These are phyloP conservation scores for Hysterium pulicare DNA, from an alignment of 2,329 filamentous ascomycete species.

Conservation along the genomic window DNA sequence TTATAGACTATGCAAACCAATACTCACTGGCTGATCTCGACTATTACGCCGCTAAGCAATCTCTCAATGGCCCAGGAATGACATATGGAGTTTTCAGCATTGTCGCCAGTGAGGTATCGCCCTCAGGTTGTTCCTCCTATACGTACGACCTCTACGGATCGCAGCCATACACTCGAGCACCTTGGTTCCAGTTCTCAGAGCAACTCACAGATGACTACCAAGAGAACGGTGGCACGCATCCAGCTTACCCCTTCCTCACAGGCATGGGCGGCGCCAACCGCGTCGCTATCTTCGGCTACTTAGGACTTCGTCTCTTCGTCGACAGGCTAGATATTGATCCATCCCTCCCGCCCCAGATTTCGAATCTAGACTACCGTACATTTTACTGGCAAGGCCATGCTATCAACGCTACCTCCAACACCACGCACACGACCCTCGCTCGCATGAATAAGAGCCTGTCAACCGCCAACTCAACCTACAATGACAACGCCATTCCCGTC, in stretches of 20 bases:
- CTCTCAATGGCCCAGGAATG: slow-evolving; percentile 67
- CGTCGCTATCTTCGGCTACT: slow-evolving; percentile 64
- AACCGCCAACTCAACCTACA: slow-evolving; percentile 55
- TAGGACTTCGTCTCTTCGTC: slow-evolving; percentile 60
- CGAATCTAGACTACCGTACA: slow-evolving; percentile 57
- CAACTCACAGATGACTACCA: slow-evolving; percentile 61
- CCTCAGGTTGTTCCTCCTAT: slow-evolving; percentile 65
- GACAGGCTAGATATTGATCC: slow-evolving; percentile 62
- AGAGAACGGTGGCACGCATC: slow-evolving; percentile 63
- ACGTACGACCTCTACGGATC: slow-evolving; percentile 64
- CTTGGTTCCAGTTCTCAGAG: slow-evolving; percentile 70
- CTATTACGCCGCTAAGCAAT: slow-evolving; percentile 68
- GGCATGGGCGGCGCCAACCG: slow-evolving; percentile 68
- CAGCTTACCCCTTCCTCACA: slow-evolving; percentile 68
- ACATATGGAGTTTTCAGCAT: slow-evolving; percentile 69
- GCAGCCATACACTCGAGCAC: slow-evolving; percentile 61
- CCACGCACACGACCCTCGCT: slow-evolving; percentile 61
- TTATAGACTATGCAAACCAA: slow-evolving; percentile 58
- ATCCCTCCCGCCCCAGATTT: slow-evolving; percentile 63
- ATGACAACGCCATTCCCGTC: slow-evolving; percentile 55
- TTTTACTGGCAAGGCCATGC: slow-evolving; percentile 67
- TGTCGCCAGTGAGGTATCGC: slow-evolving; percentile 62
- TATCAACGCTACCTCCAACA: slow-evolving; percentile 59
- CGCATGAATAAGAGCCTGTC: slow-evolving; percentile 49
- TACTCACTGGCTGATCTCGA: slow-evolving; percentile 58